A percentile compares a stretch with the other conserved stretches of the same genome.
These are phyloP conservation scores for Endocarpon pusillum DNA, from an alignment of 495 filamentous ascomycete species.

Conservation along the genomic window DNA sequence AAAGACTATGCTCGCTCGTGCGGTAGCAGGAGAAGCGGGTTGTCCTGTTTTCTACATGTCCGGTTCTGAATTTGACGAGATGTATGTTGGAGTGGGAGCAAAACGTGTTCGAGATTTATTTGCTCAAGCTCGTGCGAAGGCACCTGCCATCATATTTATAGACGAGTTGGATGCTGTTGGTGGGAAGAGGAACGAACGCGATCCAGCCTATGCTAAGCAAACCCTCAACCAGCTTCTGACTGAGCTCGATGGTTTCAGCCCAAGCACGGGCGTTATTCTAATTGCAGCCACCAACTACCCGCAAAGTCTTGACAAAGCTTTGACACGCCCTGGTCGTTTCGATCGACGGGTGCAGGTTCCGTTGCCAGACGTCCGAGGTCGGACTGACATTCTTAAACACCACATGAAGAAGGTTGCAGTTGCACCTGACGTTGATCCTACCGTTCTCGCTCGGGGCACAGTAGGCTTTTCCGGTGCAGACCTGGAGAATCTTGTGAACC, in stretches of 20 bases:
- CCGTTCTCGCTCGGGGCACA: slow-evolving; percentile 67
- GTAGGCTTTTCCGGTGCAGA: slow-evolving; percentile 90
- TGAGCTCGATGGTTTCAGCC: slow-evolving; percentile 94
- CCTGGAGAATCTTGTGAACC: slow-evolving; percentile 89
- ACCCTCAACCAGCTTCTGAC: slow-evolving; percentile 94
- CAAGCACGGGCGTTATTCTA: slow-evolving; percentile 84
- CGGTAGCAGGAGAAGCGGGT: slow-evolving; percentile 90
- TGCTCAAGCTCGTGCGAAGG: slow-evolving; percentile 64
- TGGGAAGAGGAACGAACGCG: slow-evolving; percentile 78
- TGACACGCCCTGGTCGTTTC: slow-evolving; percentile 88
- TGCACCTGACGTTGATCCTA: slow-evolving; percentile 60
- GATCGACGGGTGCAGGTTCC: slow-evolving; percentile 76
- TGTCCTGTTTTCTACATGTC: slow-evolving; percentile 99
- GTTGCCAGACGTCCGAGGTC: slow-evolving; percentile 90
- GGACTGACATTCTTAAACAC: slow-evolving; percentile 78
- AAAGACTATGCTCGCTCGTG: slow-evolving; percentile 92
- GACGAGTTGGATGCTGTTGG: slow-evolving; percentile 96
- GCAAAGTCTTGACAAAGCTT: slow-evolving; percentile 78
- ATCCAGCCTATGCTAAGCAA: slow-evolving; percentile 92
- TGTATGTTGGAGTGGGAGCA: slow-evolving; percentile 94
- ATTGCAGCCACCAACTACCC: slow-evolving; percentile 94
- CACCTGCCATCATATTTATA: slow-evolving; percentile 95
- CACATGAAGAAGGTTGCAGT: slow-evolving; percentile 78
- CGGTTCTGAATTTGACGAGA: slow-evolving; percentile 93
- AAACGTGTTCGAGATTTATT: slow-evolving; percentile 98